phyloP scores from a whole-genome alignment of 495 filamentous ascomycete species.

The Penicillium ochrochloron region DNA sequence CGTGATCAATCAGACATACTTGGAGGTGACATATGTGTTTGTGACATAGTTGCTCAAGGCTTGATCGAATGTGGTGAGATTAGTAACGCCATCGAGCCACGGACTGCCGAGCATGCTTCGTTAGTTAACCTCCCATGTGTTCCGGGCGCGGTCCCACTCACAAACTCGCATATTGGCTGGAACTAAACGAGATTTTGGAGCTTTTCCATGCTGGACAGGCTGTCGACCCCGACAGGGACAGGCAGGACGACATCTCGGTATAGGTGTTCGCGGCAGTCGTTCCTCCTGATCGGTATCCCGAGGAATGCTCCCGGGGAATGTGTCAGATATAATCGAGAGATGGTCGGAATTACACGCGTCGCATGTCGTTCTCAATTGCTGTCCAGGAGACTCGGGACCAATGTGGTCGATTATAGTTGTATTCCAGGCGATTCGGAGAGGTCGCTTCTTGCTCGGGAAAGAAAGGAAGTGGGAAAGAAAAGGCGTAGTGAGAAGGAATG shows the following conservation, averaged over 20 bases:
- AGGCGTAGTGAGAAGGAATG: conserved; percentile 12
- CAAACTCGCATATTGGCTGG: conserved; percentile 70
- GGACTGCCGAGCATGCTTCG: conserved; percentile 59
- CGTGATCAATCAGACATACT: conserved; percentile 57
- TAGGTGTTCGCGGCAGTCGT: conserved; percentile 8
- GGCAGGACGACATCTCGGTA: conserved; percentile 60
- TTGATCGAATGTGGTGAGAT: conserved; percentile 75
- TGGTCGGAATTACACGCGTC: conserved; percentile 16
- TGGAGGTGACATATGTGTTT: conserved; percentile 71
- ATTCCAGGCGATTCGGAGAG: conserved; percentile 21
- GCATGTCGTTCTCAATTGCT: conserved; percentile 20
- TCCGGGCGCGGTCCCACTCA: conserved; percentile 53
- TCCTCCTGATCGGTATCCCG: conserved; percentile 5
- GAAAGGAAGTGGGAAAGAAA: conserved; percentile 27
- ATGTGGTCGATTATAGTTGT: conserved; percentile 13
- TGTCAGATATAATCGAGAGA: conserved; percentile 27
- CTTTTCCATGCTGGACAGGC: conserved; percentile 82
- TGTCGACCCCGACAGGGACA: conserved; percentile 78
- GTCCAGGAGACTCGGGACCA: conserved; percentile 1
- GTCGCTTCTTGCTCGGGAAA: conserved; percentile 29
- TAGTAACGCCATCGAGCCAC: conserved; percentile 82
- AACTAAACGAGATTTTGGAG: conserved; percentile 79
- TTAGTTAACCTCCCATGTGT: conserved; percentile 1
- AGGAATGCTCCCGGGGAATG: conserved; percentile 32
- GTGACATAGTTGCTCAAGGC: conserved; percentile 74